These are phyloP conservation scores for Cercospora sp. DNA, from an alignment of 2,329 filamentous ascomycete genomes.

Conservation along the genomic window DNA sequence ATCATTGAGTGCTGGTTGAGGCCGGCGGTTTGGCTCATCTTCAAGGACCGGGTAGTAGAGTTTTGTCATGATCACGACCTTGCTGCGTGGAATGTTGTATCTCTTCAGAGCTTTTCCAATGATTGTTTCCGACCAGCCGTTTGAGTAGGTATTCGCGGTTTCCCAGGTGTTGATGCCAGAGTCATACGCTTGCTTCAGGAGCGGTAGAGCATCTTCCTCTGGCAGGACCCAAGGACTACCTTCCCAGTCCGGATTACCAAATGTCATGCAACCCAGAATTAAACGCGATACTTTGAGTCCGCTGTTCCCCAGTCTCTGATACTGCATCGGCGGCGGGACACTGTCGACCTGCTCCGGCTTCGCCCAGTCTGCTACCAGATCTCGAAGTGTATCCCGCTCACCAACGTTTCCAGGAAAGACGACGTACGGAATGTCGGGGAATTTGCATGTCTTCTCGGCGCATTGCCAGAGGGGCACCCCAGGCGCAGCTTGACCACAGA, in stretches of 20 bases:
- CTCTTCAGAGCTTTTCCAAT: conserved; percentile 35
- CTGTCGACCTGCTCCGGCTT: neutral
- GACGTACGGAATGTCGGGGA: conserved; percentile 55
- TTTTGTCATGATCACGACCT: conserved; percentile 39
- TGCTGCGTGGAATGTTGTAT: conserved; percentile 35
- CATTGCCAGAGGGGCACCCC: conserved; percentile 62
- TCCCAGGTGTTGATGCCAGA: conserved; percentile 50
- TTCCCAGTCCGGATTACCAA: conserved; percentile 30
- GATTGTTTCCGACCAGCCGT: conserved; percentile 36
- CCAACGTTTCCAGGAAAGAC: conserved; percentile 62
- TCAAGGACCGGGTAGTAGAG: conserved; percentile 19
- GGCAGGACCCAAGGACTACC: conserved; percentile 35
- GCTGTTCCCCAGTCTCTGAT: conserved; percentile 39
- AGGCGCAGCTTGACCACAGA: conserved; percentile 59
- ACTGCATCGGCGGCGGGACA: conserved; percentile 15
- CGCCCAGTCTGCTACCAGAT: conserved; percentile 48
- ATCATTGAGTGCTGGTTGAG: conserved; percentile 19
- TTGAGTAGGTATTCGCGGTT: conserved; percentile 37
- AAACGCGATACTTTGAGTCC: conserved; percentile 45
- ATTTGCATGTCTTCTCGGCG: conserved; percentile 54
- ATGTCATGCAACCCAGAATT: conserved; percentile 34
- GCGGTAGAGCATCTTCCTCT: conserved; percentile 41
- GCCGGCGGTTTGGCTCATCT: conserved; percentile 6
- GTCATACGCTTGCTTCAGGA: conserved; percentile 47
- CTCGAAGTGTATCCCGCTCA: conserved; percentile 49